These are phyloP conservation scores for Isoetes taiwanensis DNA, from an alignment of 75 land plant species.

Conservation along the genomic window DNA sequence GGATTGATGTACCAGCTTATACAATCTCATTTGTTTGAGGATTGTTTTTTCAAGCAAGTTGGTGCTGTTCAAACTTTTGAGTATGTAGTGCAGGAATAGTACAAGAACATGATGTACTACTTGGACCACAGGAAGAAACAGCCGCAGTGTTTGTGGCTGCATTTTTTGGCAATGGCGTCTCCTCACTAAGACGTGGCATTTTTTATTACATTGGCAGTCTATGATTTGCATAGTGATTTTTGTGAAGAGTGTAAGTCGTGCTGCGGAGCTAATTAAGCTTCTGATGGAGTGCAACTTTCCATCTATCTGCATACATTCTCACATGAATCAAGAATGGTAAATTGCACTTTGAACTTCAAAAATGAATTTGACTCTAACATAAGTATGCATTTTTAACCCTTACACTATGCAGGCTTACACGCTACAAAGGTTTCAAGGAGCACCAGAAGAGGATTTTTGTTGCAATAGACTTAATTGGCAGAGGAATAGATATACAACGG, in stretches of 20 bases:
- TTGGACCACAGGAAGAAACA: constrained; percentile 16
- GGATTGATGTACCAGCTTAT: too few species aligned
- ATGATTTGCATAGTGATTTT: constrained; percentile 99
- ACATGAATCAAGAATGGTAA: constrained; percentile 95
- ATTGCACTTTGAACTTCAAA: neutral
- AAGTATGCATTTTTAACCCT: too few species aligned
- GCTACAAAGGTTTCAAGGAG: constrained; percentile 95
- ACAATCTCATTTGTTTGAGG: too few species aligned
- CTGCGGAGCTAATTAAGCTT: constrained; percentile 92
- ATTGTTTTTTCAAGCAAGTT: too few species aligned
- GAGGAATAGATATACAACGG: constrained; percentile 96
- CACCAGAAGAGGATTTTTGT: constrained; percentile 90
- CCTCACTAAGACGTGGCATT: constrained; percentile 22
- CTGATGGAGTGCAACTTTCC: constrained; percentile 96
- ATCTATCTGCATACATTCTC: constrained; percentile 95
- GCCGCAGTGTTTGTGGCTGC: constrained; percentile 14
- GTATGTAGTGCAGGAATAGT: too few species aligned
- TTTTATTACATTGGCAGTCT: constrained; percentile 83
- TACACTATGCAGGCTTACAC: constrained; percentile 44
- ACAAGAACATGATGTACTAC: constrained; percentile 8
- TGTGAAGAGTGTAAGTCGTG: constrained; percentile 91
- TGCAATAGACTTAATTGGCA: constrained; percentile 93
- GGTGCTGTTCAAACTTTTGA: too few species aligned
- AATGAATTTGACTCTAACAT: too few species aligned
- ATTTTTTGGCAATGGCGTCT: constrained; percentile 15